phyloP scores from a whole-genome alignment of 805 yeast genomes.

The Kodamaea lidongshanica region DNA sequence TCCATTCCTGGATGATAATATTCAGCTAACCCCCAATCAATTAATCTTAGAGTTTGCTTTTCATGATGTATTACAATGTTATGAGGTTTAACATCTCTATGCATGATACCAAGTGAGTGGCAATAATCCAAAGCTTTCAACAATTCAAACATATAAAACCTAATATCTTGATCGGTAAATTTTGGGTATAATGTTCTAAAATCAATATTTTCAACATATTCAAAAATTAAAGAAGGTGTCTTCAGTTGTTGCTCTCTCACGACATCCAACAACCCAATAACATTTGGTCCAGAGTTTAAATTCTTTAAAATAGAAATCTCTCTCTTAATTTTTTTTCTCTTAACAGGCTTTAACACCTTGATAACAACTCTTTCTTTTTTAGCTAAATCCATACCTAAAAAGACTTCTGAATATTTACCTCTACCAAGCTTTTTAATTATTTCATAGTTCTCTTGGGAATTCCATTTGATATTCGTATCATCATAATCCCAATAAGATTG shows the following conservation, averaged over 20 bases:
- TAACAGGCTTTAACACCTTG: slow-evolving; percentile 89
- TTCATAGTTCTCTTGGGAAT: slow-evolving; percentile 79
- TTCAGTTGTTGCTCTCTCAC: slow-evolving; percentile 80
- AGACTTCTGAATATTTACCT: slow-evolving; percentile 92
- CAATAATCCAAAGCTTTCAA: slow-evolving; percentile 79
- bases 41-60: slow-evolving; percentile 55
- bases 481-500: slow-evolving; percentile 78
- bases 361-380: slow-evolving; percentile 68
- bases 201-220: slow-evolving; percentile 77
- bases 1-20: slow-evolving; percentile 87
- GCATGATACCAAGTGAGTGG: slow-evolving; percentile 93
- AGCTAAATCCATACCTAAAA: slow-evolving; percentile 67
- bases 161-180: slow-evolving; percentile 66
- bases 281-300: slow-evolving; percentile 76
- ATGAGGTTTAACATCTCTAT: slow-evolving; percentile 90
- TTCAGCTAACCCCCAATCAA: slow-evolving; percentile 95
- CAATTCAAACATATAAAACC: slow-evolving; percentile 77
- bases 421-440: slow-evolving; percentile 79
- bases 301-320: slow-evolving; percentile 85
- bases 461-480: slow-evolving; percentile 73
- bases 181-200: slow-evolving; percentile 82
- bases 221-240: slow-evolving; percentile 86
- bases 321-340: slow-evolving; percentile 84
- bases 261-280: slow-evolving; percentile 70
- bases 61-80: slow-evolving; percentile 88